Percentiles rank a stretch among this genome's conserved stretches.
Conservation (phyloP, 345 rosid species). For the Excoecaria agallocha region DNA sequence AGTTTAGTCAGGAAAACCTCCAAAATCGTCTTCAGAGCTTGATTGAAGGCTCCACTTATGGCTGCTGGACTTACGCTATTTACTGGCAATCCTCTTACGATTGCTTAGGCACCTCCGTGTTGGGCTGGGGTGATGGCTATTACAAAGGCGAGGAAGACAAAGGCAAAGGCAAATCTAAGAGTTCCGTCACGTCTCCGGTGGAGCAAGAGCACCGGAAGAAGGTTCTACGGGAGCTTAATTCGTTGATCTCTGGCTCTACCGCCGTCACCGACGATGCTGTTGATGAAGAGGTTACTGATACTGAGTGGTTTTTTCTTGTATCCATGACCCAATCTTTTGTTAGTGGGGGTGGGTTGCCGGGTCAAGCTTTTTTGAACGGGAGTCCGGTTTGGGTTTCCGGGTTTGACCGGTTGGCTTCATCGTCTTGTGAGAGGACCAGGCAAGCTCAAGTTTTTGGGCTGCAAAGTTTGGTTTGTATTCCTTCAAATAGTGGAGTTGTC, state of each 20-base stretch:
- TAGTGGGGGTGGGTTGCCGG: constrained; percentile 65
- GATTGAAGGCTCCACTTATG: constrained; percentile 58
- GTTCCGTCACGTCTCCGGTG: constrained; percentile 34
- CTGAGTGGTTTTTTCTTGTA: constrained; percentile 94
- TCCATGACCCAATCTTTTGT: constrained; percentile 86
- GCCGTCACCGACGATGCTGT: constrained; percentile 52
- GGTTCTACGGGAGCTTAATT: constrained; percentile 75
- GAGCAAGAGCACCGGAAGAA: constrained; percentile 85
- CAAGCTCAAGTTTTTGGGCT: constrained; percentile 77
- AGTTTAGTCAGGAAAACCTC: constrained; percentile 67
- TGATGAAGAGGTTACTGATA: constrained; percentile 90
- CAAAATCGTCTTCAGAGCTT: constrained; percentile 85
- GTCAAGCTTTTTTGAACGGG: constrained; percentile 60
- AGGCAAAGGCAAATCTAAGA: constrained; percentile 33
- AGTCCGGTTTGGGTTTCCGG: constrained; percentile 69
- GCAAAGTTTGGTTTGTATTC: constrained; percentile 75
- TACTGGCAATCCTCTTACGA: constrained; percentile 92
- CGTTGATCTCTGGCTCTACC: constrained; percentile 65
- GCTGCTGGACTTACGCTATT: constrained; percentile 89
- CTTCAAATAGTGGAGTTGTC: constrained; percentile 76
- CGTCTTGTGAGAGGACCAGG: constrained; percentile 65
- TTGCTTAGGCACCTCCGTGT: constrained; percentile 50
- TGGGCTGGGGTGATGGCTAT: constrained; percentile 94
- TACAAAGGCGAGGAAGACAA: constrained; percentile 86
- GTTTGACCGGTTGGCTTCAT: constrained; percentile 48